phyloP scores from a whole-genome alignment of 768 basidiomycete genomes.

The Lactarius sanguifluus region DNA sequence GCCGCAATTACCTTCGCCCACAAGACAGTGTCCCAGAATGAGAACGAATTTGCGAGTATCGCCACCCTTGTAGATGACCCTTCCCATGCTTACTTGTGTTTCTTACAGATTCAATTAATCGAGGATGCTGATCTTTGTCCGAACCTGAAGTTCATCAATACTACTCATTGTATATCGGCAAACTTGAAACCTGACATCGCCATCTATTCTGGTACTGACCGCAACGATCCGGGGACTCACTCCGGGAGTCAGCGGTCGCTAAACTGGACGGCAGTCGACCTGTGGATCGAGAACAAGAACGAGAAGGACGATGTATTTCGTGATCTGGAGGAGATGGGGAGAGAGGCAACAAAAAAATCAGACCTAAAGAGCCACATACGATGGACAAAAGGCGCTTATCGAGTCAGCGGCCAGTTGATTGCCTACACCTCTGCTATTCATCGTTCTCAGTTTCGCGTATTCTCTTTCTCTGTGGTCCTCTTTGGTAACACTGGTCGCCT shows the following conservation, averaged over 20 bases:
- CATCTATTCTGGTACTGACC: constrained; percentile 3
- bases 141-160: not conserved
- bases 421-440: too few species aligned
- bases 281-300: constrained; percentile 11
- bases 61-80: not conserved
- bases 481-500: too few species aligned
- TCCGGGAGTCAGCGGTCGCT: not conserved
- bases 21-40: not conserved
- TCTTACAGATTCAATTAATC: not conserved
- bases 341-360: too few species aligned
- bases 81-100: not conserved
- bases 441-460: too few species aligned
- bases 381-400: too few species aligned
- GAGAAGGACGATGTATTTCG: not conserved
- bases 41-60: not conserved
- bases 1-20: not conserved
- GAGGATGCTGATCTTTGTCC: not conserved
- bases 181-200: constrained; percentile 7
- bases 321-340: too few species aligned
- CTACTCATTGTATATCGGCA: not conserved
- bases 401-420: too few species aligned
- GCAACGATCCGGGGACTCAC: not conserved
- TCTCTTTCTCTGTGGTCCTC: too few species aligned
- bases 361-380: too few species aligned
- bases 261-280: not conserved